Conservation (phyloP, 1,139 yeast genomes). For the Protomyces inouyei region DNA sequence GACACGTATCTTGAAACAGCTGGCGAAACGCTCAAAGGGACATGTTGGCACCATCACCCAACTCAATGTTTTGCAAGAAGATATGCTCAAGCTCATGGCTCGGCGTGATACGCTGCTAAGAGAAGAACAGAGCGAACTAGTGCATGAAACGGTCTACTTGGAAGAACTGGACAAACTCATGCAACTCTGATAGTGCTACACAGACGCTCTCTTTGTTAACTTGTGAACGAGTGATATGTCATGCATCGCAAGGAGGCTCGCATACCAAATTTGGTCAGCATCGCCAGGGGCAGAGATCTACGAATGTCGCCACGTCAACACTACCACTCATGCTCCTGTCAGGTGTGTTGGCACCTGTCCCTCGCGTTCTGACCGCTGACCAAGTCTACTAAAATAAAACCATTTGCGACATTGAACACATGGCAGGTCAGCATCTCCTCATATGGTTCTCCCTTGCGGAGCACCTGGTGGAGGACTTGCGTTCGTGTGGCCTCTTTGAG, state of each 20-base stretch:
- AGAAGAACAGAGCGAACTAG: not conserved
- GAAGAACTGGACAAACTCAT: conserved; percentile 14
- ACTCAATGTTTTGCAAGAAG: conserved; percentile 18
- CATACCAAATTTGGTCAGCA: no score
- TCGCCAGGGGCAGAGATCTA: no score
- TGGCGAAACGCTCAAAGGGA: not conserved
- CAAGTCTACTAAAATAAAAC: no score
- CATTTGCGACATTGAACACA: no score
- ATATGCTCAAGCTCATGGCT: conserved; percentile 22
- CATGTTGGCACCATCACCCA: conserved; percentile 8
- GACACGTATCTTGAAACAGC: conserved; percentile 16
- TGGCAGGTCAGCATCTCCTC: not conserved
- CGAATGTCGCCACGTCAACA: no score
- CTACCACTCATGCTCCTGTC: no score
- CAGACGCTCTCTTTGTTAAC: no score
- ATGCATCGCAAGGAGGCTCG: no score
- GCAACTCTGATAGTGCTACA: conserved; percentile 25
- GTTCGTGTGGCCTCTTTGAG: not conserved
- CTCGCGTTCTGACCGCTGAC: no score
- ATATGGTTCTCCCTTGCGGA: conserved; percentile 1
- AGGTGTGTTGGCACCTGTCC: no score
- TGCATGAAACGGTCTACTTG: conserved; percentile 11
- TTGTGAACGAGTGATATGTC: no score
- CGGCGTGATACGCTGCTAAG: conserved; percentile 11
- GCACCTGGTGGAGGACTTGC: conserved; percentile 1